Percentiles rank a stretch among this genome's conserved stretches.
phyloP scores from a whole-genome alignment of 768 basidiomycete genomes.

The Terana coerulea region DNA sequence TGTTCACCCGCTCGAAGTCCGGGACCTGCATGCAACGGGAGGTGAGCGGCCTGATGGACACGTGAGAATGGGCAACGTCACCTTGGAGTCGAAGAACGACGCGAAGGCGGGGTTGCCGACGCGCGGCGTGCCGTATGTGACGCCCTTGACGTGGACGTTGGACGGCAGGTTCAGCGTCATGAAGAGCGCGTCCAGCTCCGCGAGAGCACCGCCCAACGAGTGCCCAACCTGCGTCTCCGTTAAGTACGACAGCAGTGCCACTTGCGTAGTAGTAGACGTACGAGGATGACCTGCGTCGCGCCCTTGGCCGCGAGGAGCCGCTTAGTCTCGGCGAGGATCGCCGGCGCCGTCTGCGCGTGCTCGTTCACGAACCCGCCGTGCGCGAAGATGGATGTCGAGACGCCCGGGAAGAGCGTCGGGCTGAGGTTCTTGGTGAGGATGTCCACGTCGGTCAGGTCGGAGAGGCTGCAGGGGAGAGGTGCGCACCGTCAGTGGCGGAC shows the following conservation, averaged over 20 bases:
- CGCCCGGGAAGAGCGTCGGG: conserved; percentile 51
- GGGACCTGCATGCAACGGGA: conserved; percentile 16
- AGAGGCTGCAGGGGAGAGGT: conserved; percentile 30
- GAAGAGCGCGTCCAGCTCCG: conserved; percentile 28
- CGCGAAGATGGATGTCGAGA: conserved; percentile 38
- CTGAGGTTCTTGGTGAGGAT: conserved; percentile 38
- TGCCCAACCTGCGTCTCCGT: conserved; percentile 30
- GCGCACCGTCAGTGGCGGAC: too few species aligned
- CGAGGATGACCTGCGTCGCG: conserved; percentile 38
- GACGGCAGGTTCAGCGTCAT: conserved; percentile 26
- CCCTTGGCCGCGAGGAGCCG: conserved; percentile 34
- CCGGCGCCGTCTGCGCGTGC: conserved; percentile 43
- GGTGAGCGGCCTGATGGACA: neutral
- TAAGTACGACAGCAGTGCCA: neutral
- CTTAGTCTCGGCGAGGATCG: conserved; percentile 42
- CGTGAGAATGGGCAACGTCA: conserved; percentile 18
- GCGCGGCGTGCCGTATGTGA: conserved; percentile 48
- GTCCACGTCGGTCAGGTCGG: conserved; percentile 48
- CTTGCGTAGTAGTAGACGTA: conserved; percentile 22
- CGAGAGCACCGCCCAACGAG: conserved; percentile 27
- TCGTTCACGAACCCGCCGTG: conserved; percentile 53
- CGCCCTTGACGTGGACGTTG: conserved; percentile 33
- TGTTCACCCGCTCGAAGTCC: conserved; percentile 28
- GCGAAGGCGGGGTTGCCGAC: conserved; percentile 49
- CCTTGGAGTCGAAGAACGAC: conserved; percentile 42